Evolutionary conservation across 345 rosid genomes (phyloP).

Genomic region (Boechera divaricarpa): DNA sequence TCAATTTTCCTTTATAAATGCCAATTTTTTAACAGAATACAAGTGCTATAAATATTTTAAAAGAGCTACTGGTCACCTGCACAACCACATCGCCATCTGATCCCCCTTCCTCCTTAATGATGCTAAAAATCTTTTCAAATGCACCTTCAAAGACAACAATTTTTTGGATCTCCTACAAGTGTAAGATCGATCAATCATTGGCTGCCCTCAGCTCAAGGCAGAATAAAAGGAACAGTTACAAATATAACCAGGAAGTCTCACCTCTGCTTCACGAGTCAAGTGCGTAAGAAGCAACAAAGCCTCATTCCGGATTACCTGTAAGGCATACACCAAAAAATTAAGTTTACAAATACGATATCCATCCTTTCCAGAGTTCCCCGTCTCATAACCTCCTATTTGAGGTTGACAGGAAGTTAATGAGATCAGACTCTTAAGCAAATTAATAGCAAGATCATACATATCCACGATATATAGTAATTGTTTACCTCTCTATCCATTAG

Average conservation of each 20-base stretch:
- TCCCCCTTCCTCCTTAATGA: constrained; percentile 94
- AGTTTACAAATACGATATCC: neutral
- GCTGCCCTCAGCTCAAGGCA: constrained; percentile 18
- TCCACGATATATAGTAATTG: neutral
- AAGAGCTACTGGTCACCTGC: constrained; percentile 62
- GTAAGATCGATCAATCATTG: constrained; percentile 24
- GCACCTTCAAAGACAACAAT: constrained; percentile 98
- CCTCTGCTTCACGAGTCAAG: constrained; percentile 98
- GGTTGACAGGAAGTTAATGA: constrained; percentile 11
- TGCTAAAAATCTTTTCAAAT: constrained; percentile 92
- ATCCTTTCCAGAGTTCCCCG: constrained; percentile 13
- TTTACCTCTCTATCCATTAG: constrained; percentile 98
- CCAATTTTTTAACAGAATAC: neutral
- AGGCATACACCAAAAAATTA: constrained; percentile 33
- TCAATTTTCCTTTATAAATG: constrained; percentile 3
- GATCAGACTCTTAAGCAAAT: constrained; percentile 13
- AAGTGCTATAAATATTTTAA: neutral
- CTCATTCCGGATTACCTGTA: constrained; percentile 92
- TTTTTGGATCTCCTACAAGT: constrained; percentile 92
- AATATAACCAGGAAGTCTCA: constrained; percentile 44
- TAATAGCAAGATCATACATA: constrained; percentile 12
- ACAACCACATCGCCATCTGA: constrained; percentile 99
- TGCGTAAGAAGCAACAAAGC: constrained; percentile 93
- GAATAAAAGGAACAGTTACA: constrained; percentile 14
- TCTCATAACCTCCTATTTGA: constrained; percentile 26